Evolutionary conservation across 345 rosid genomes (phyloP).

Genomic region (Hibiscus trionum): DNA sequence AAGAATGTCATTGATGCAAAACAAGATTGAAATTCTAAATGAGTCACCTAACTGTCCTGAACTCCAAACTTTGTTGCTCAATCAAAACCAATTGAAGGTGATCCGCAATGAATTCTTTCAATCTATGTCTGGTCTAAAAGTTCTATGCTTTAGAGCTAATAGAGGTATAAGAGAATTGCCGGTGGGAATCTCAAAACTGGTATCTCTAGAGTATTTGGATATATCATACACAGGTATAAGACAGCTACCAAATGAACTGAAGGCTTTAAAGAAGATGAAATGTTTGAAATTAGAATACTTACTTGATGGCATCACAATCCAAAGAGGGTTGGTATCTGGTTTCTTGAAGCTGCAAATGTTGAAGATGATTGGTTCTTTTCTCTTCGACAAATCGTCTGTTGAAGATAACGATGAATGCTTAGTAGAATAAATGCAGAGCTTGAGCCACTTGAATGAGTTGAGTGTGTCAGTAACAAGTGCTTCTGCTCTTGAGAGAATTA

Average conservation of each 20-base stretch:
- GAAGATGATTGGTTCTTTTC: neutral
- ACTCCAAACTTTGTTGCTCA: conserved; percentile 25
- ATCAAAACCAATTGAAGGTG: neutral
- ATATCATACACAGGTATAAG: neutral
- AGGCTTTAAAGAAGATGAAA: no score
- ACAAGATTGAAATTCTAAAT: conserved; percentile 13
- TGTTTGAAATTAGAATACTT: neutral
- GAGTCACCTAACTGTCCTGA: conserved; percentile 11
- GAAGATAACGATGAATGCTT: neutral
- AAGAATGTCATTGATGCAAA: conserved; percentile 19
- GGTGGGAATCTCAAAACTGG: conserved; percentile 9
- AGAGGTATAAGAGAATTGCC: conserved; percentile 12
- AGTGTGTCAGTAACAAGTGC: no score
- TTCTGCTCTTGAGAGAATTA: no score
- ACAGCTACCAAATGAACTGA: no score
- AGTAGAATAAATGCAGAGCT: conserved; percentile 3
- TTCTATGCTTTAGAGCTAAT: conserved; percentile 4
- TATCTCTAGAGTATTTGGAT: conserved; percentile 13
- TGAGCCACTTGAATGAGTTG: no score
- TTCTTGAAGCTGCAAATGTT: conserved; percentile 3
- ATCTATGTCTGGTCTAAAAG: conserved; percentile 18
- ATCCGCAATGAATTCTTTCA: conserved; percentile 16
- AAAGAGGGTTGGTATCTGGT: neutral
- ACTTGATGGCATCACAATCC: conserved; percentile 3
- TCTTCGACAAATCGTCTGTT: neutral